Base-by-base conservation (phyloP, 257 asterid species). In the Solanum gracilifrons region DNA sequence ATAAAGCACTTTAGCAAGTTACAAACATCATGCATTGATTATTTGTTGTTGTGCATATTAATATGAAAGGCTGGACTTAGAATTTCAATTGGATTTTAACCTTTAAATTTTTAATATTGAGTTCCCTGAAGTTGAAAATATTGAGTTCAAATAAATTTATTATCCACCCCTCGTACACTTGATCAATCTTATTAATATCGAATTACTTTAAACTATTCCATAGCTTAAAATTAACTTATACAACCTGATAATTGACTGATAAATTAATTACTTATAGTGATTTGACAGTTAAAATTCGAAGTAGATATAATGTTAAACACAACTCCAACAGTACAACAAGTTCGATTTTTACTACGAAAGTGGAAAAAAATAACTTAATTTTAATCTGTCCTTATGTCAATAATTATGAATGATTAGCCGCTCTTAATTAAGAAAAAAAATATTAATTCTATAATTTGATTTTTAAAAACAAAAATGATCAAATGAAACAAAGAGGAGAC, bases 401-500 rank as follows among this genome's bases (percentile, higher is more conserved):
- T 80, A 20, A 80, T 79, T 36, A 25, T 27, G 18, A 84, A 84
- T 66, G 36, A 85, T 68, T 85, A 68, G 82, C 87, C 82, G 87
- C 37, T 79, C 85, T 46, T 71, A 84, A 84, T 29, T 68, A 32
- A 71, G 23, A 31, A 36, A 85, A 35, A 84, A 64, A 66, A 35
- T 7, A 51, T 80, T 29, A 85, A 85, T 85, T 41, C 5, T 16
- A 71, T 11, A 39, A 68, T 27, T 66, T 16, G 29, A 66, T 85
- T 79, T 41, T 15, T 27, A 80, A 87, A 87, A 48, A 7, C 55
- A 18, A 39, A 41, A 41, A 27, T 58, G 21, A 76, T 39, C 89
- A 80, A 21, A 68, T 79, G 75, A 79, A 80, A 71, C 83, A 68
- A 82, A 20, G 41, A 12, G 20, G 2, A 88, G 92, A 76, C 94